These are phyloP conservation scores for Liriodendron chinense DNA, from an alignment of 164 flowering plant species.

Conservation along the genomic window DNA sequence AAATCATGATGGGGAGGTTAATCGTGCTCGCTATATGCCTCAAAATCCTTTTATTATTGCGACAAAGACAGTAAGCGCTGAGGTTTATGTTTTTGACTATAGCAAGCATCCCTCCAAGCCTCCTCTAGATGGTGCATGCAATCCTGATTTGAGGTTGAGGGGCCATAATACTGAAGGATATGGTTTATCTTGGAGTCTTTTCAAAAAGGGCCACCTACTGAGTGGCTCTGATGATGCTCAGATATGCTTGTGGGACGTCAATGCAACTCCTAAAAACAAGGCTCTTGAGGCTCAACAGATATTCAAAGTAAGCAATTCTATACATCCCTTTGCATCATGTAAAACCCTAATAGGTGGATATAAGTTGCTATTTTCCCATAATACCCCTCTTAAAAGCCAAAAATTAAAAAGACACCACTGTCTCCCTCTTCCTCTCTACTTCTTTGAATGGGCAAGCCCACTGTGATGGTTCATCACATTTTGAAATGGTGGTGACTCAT, in stretches of 20 bases:
- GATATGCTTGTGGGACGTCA: conserved; percentile 93
- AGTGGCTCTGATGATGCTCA: conserved; percentile 99
- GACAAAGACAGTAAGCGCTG: conserved; percentile 91
- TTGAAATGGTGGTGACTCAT: too few species aligned
- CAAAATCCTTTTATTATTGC: conserved; percentile 88
- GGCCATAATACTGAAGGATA: conserved; percentile 96
- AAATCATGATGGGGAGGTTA: conserved; percentile 94
- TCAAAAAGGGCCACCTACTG: conserved; percentile 79
- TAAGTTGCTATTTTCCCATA: too few species aligned
- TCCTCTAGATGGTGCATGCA: conserved; percentile 77
- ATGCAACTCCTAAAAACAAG: conserved; percentile 81
- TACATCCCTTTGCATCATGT: too few species aligned
- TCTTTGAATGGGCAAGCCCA: too few species aligned
- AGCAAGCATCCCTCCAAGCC: conserved; percentile 93
- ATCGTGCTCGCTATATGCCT: conserved; percentile 97
- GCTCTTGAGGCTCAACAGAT: conserved; percentile 87
- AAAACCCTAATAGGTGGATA: too few species aligned
- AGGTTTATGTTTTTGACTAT: conserved; percentile 89
- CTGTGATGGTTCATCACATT: too few species aligned
- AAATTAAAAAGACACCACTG: too few species aligned
- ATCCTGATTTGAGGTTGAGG: conserved; percentile 85
- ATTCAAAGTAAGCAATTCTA: conserved; percentile 53
- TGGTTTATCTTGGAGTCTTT: conserved; percentile 94
- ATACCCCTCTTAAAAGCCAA: too few species aligned
- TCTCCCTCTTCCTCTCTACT: too few species aligned